Conservation (phyloP, 129 eudicot genomes). For the Calendula officinalis region DNA sequence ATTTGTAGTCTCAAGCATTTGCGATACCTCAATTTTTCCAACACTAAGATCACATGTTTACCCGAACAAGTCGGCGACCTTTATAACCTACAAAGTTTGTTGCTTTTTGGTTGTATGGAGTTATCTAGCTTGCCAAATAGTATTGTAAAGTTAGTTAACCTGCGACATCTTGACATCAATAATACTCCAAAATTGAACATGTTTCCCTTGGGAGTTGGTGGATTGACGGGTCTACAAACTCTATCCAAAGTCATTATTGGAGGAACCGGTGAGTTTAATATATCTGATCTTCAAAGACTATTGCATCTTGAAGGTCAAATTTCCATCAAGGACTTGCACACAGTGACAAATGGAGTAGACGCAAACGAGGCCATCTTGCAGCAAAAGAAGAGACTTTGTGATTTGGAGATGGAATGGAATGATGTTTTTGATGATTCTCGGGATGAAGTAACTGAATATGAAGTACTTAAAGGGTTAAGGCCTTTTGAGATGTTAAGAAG, state of each 20-base stretch:
- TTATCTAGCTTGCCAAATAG: constrained; percentile 27
- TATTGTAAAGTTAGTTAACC: constrained; percentile 17
- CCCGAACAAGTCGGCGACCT: constrained; percentile 29
- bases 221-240: constrained; percentile 29
- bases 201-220: constrained; percentile 37
- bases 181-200: constrained; percentile 31
- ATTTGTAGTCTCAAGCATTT: constrained; percentile 26
- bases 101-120: constrained; percentile 24
- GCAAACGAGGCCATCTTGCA: constrained; percentile 36
- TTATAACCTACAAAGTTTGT: constrained; percentile 37
- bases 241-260: constrained; percentile 31
- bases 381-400: too few relatives aligned
- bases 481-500: too few relatives aligned
- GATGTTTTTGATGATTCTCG: too few relatives aligned
- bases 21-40: constrained; percentile 27
- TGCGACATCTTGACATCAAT: constrained; percentile 42
- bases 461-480: too few relatives aligned
- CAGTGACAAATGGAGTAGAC: constrained; percentile 26
- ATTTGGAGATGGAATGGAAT: too few relatives aligned
- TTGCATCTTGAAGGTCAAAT: constrained; percentile 27
- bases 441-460: too few relatives aligned
- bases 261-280: constrained; percentile 15
- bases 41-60: constrained; percentile 22
- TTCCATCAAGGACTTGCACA: constrained; percentile 29
- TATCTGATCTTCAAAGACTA: constrained; percentile 29